Evolutionary conservation across 208 protist genomes (phyloP), one percentile per base, ranked within the genome.

Genomic region (Leptomonas seymouri): DNA sequence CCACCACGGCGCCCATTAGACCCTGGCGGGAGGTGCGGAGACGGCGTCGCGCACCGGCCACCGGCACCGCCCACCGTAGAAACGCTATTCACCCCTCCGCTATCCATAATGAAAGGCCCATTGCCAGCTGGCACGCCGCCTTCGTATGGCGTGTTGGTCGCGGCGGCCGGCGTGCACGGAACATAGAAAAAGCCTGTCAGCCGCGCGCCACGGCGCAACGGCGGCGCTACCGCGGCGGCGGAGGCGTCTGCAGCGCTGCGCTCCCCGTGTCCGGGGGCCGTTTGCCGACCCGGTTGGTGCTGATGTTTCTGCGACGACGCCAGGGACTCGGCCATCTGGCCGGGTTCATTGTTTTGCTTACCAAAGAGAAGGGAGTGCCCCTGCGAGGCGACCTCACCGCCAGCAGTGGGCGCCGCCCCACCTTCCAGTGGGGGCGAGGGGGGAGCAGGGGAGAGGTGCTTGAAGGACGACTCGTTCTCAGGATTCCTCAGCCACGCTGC

Each of bases 351-450:
- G 28, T 20, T 67, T 30, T 42, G 48, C 31, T 65, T 65, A n/a
- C 18, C 20, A 0, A 34, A 1, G 34, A 28, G 50, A 11, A 59
- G 23, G 0, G 63, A 31, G 21, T 46, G 30, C 0, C 18, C 63
- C 3, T 70, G 48, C n/a, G 71, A 77, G 27, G 64, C 57, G n/a
- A 64, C 65, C 64, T 71, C 64, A 7, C 45, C 70, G 49, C 42
- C 45, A 25, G 69, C 51, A 14, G 50, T 46, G 34, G 56, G 1
- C 23, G 12, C 45, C 11, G 25, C 51, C 11, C 44, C n/a, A 20
- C 41, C 44, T 21, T 39, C 39, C 5, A 0, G n/a, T 6, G 8
- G 15, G 14, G 50, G 30, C 34, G 60, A 46, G 42, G 45, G 54
- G n/a, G 46, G 45, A 36, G 55, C 45, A 45, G 28, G 21, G 67